A percentile compares a stretch with the other conserved stretches of the same genome.
Evolutionary conservation across 2,329 filamentous ascomycete genomes (phyloP).

Genomic region (Pseudogymnoascus sp.): DNA sequence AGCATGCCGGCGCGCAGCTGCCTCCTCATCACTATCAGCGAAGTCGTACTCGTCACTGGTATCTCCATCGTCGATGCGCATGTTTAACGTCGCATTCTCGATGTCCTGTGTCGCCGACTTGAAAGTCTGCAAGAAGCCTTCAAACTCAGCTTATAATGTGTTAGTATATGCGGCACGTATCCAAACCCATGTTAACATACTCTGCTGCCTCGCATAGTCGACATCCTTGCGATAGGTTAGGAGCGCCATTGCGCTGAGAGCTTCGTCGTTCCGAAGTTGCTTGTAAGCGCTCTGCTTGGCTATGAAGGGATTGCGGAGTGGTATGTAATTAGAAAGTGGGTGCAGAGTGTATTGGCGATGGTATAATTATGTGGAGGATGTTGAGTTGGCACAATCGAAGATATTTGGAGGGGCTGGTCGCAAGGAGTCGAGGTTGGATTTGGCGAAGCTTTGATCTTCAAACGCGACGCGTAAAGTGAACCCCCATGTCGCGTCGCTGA

Average conservation of each 20-base stretch:
- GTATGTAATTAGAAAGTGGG: slow-evolving; percentile 18
- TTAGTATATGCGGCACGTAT: background rate
- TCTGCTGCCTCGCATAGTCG: slow-evolving; percentile 80
- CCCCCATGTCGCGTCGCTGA: slow-evolving; percentile 5
- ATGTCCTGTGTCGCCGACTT: slow-evolving; percentile 73
- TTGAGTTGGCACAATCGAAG: background rate
- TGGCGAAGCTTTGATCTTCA: slow-evolving; percentile 8
- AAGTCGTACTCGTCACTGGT: slow-evolving; percentile 87
- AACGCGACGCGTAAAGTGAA: slow-evolving; percentile 10
- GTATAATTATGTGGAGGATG: slow-evolving; percentile 1
- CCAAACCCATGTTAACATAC: slow-evolving; percentile 39
- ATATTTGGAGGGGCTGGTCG: slow-evolving; percentile 6
- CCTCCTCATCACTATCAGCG: slow-evolving; percentile 70
- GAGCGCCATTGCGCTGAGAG: slow-evolving; percentile 63
- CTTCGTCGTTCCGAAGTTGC: slow-evolving; percentile 14
- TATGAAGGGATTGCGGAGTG: slow-evolving; percentile 12
- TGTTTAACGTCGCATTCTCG: slow-evolving; percentile 71
- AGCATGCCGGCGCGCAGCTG: slow-evolving; percentile 38
- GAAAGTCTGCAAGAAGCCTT: slow-evolving; percentile 81
- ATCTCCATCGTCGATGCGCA: slow-evolving; percentile 81
- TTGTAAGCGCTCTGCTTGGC: background rate
- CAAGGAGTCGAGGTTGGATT: slow-evolving; percentile 6
- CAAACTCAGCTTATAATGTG: slow-evolving; percentile 57
- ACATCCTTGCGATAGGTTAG: slow-evolving; percentile 70
- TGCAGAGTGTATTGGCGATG: slow-evolving; percentile 12